Conservation (phyloP, 1,284 basidiomycete genomes). For the Microbotryum lychnidis-dioicae region DNA sequence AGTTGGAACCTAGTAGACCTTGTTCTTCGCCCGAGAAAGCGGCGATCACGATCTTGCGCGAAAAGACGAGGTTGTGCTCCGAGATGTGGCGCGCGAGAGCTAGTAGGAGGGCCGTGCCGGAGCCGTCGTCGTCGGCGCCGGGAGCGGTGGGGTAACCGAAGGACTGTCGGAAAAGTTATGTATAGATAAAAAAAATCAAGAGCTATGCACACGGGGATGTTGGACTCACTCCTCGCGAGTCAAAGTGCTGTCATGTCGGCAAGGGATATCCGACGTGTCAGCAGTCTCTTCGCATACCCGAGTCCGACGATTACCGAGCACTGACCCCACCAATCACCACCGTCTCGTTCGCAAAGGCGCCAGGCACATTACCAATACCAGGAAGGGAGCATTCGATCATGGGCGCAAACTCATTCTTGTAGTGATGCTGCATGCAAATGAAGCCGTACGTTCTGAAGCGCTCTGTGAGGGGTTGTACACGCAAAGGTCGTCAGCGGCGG, state of each 20-base stretch:
- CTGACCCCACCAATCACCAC: conserved; percentile 35
- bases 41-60: conserved; percentile 35
- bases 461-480: background rate
- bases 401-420: conserved; percentile 16
- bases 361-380: conserved; percentile 5
- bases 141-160: conserved; percentile 34
- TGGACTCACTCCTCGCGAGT: conserved; percentile 13
- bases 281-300: conserved; percentile 34
- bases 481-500: too few relatives aligned
- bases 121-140: conserved; percentile 29
- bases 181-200: background rate
- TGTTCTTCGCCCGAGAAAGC: conserved; percentile 41
- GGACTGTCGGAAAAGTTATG: background rate
- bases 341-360: conserved; percentile 18
- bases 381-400: conserved; percentile 26
- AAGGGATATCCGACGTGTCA: background rate
- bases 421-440: conserved; percentile 14
- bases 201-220: too few relatives aligned
- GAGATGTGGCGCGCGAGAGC: conserved; percentile 34
- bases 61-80: conserved; percentile 13
- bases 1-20: conserved; percentile 28
- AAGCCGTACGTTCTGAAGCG: conserved; percentile 17
- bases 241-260: conserved; percentile 21
- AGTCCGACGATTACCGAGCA: background rate
- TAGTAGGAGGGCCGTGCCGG: conserved; percentile 34